These are phyloP conservation scores for Hibiscus trionum DNA, from an alignment of 345 rosid species.

Conservation along the genomic window DNA sequence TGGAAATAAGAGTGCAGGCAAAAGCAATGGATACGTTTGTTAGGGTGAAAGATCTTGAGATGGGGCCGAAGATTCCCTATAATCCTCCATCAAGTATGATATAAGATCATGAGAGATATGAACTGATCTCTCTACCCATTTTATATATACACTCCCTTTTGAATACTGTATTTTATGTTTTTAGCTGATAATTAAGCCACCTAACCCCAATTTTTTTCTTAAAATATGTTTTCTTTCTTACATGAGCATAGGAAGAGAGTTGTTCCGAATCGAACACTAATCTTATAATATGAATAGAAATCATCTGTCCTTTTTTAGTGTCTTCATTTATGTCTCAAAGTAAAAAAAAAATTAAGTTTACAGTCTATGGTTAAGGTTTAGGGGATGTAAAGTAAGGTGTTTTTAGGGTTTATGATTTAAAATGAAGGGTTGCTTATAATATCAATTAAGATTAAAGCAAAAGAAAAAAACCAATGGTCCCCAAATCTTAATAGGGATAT, in stretches of 20 bases:
- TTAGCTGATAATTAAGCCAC: neutral
- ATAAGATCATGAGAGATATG: slow-evolving; percentile 5
- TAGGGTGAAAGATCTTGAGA: slow-evolving; percentile 8
- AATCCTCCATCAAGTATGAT: neutral
- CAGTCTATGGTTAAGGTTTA: no score
- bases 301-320: no score
- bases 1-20: neutral
- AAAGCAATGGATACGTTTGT: slow-evolving; percentile 5
- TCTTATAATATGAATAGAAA: no score
- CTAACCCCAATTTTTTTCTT: neutral
- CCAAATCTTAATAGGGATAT: neutral
- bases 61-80: slow-evolving; percentile 7
- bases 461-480: neutral
- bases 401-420: no score
- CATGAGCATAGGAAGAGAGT: no score
- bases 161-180: neutral
- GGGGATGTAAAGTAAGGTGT: no score
- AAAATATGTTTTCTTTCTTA: no score
- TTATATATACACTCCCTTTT: neutral
- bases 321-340: no score
- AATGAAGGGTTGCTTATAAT: no score
- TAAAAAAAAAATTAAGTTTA: no score
- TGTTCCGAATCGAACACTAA: no score
- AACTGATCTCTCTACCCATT: neutral
- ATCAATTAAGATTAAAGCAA: neutral